Conservation (phyloP, 352 stramenopile genomes). For the Phytophthora citricola region DNA sequence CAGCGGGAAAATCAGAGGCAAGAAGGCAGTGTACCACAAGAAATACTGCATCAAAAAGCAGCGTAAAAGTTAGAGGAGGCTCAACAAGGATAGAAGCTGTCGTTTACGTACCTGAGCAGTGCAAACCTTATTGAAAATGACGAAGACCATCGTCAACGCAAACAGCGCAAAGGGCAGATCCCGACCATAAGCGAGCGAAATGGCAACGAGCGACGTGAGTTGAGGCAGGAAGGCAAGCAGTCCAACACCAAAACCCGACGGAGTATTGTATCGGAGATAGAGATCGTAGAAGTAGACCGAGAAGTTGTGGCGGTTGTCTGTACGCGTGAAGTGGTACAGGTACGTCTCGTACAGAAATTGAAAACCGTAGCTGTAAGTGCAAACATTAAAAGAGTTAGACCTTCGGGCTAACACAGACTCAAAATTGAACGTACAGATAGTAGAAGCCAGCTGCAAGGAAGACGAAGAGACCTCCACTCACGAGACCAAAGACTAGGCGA, state of each 20-base stretch:
- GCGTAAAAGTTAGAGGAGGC: constrained; percentile 9
- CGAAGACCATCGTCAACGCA: constrained; percentile 98
- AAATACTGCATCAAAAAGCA: constrained; percentile 95
- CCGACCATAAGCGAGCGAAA: constrained; percentile 71
- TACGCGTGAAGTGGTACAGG: constrained; percentile 98
- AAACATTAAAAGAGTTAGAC: constrained; percentile 3
- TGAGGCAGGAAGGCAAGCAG: constrained; percentile 88
- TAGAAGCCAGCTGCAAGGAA: constrained; percentile 88
- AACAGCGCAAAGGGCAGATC: constrained; percentile 96
- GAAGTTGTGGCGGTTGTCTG: constrained; percentile 99
- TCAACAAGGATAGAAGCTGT: constrained; percentile 1
- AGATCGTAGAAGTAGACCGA: constrained; percentile 99
- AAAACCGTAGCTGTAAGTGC: constrained; percentile 78
- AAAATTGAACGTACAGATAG: constrained; percentile 57
- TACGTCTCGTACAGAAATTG: constrained; percentile 96
- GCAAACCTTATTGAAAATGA: constrained; percentile 97
- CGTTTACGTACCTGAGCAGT: constrained; percentile 73
- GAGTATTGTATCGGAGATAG: constrained; percentile 95
- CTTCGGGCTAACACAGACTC: not conserved
- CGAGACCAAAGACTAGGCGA: constrained; percentile 89
- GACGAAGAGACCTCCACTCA: constrained; percentile 89
- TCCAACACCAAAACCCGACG: constrained; percentile 76
- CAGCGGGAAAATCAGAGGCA: constrained; percentile 88
- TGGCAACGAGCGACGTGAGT: constrained; percentile 74
- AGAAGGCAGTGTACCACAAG: constrained; percentile 96